Evolutionary conservation across 306 rosid genomes (phyloP), one percentile per base, ranked within the genome.

Genomic region (Fragaria vesca): DNA sequence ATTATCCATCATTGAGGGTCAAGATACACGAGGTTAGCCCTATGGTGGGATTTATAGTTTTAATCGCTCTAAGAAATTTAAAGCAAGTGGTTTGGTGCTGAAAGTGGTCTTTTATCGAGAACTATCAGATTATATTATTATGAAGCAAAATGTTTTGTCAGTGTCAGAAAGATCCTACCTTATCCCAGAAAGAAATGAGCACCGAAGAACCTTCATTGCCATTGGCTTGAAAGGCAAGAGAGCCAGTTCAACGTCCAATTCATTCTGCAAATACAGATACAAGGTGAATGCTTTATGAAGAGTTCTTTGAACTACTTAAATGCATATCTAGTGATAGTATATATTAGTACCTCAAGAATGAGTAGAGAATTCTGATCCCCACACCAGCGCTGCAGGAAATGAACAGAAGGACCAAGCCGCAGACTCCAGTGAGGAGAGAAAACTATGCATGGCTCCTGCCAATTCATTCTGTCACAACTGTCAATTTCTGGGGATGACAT

Each of bases 381-480:
- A 69, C 86, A 78, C 98, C 98, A 94, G 17, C 85, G 88, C 12
- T 32, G 92, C 79, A 94, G 97, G 69, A 94, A 86, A 77, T 88
- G 94, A 85, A 94, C 93, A 82, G 75, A 85, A 18, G 96, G 97
- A 78, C 98, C 98, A 66, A 94, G 86, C 70, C 98, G 94, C 76
- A 94, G 80, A 84, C 86, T 90, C 97, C 96, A 90, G 78, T 90
- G 96, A 71, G 95, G 93, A 83, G 88, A 84, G 80, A 94, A 90
- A 74, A 94, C 90, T 46, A 94, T 82, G 85, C 96, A 94, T 16
- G 97, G 97, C 80, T 94, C 97, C 86, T 86, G 90, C 94, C 93
- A 94, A 74, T 85, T 86, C 51, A 76, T 80, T 85, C 98, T 94
- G 81, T 28, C 32, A 75, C 70, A 88, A 36, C 73, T 26, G 62